Conservation (phyloP, 2,329 filamentous ascomycete species). For the Trichophaea hybrida region DNA sequence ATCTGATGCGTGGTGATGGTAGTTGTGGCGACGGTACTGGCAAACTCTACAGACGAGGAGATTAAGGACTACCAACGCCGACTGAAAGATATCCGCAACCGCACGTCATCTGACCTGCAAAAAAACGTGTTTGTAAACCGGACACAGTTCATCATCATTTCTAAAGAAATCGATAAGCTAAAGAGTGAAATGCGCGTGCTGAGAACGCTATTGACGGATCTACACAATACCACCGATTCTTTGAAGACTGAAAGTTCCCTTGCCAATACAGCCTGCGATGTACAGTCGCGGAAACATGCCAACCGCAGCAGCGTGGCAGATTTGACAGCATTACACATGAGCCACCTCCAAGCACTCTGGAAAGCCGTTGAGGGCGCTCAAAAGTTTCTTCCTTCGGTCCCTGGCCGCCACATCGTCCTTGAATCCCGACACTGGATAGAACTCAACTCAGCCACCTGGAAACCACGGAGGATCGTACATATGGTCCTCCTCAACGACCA, state of each 20-base stretch:
- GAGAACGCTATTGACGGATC: conserved; percentile 77
- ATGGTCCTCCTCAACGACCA: conserved; percentile 92
- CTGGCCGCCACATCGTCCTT: conserved; percentile 84
- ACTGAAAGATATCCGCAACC: conserved; percentile 59
- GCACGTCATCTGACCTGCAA: conserved; percentile 71
- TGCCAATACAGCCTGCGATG: conserved; percentile 33
- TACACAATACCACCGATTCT: conserved; percentile 63
- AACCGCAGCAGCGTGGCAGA: conserved; percentile 82
- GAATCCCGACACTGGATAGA: conserved; percentile 92
- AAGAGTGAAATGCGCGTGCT: conserved; percentile 91
- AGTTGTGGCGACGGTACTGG: conserved; percentile 55
- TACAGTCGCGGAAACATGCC: conserved; percentile 45
- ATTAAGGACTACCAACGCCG: conserved; percentile 68
- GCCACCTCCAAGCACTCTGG: conserved; percentile 66
- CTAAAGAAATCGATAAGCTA: conserved; percentile 94
- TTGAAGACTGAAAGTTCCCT: conserved; percentile 43
- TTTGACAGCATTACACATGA: conserved; percentile 52
- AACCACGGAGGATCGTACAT: conserved; percentile 74
- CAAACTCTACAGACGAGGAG: conserved; percentile 75
- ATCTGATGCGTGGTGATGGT: conserved; percentile 28
- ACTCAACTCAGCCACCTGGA: conserved; percentile 93
- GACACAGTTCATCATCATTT: conserved; percentile 97
- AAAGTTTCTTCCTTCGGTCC: conserved; percentile 81
- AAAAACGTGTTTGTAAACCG: conserved; percentile 95
- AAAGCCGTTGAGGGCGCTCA: conserved; percentile 97